Evolutionary conservation across 2,329 filamentous ascomycete species (phyloP), one percentile per base, ranked within the genome.

Genomic region (Epichloe gansuensis): DNA sequence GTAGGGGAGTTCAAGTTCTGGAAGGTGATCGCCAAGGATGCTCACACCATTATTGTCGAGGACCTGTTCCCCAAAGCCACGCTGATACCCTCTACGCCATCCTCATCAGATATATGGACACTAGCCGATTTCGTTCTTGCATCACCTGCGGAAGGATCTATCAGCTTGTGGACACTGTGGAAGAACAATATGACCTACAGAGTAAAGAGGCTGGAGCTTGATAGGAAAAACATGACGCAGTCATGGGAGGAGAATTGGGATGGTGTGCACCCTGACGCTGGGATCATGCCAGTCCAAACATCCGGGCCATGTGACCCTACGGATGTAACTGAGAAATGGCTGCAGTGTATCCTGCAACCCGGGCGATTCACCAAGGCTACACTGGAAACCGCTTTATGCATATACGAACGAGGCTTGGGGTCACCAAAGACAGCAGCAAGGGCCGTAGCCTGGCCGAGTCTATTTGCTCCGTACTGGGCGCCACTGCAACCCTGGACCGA

Each of bases 1-100:
- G 80, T 83, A 42, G 87, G 93, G 38, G 85, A 91, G 64, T 97
- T 98, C 76, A 97, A 95, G 67, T 91, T 98, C 64, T 98, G 91
- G 88, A 76, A 72, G 58, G 69, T 82, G n/a, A 80, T 80, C 51
- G 79, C 86, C 17, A 80, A 83, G 58, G 80, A 83, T 51, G 78
- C 78, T 59, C 75, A 85, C 60, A 74, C 72, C 2, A 66, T 89
- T 21, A 75, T 82, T 8, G 74, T 94, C 13, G 78, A 82, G 56
- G 88, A 94, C 60, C 71, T 88, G 23, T 90, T 87, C 59, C 78
- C 86, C 0, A 72, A 76, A 41, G 61, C 65, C 47, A 61, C 61
- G 12, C 73, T 93, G 35, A 75, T 85, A 28, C 86, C 90, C 1
- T 80, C 80, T 55, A 83, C 76, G 63, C 83, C 81, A 57, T 86